Percentiles rank a stretch among this genome's conserved stretches.
Conservation (phyloP, 768 basidiomycete genomes). For the Stropharia rugosoannulata region DNA sequence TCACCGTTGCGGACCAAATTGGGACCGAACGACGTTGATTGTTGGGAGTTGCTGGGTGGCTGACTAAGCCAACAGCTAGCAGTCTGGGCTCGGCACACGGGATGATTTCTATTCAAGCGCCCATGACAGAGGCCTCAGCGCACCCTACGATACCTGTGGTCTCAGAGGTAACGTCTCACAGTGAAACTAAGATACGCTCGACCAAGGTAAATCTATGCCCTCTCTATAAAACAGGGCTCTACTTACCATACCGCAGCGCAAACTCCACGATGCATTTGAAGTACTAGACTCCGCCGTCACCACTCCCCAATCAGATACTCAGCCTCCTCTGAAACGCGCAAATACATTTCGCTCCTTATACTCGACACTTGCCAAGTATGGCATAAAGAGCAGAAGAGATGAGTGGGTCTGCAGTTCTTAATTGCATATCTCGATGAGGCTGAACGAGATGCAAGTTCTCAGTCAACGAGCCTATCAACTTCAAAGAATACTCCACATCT, state of each 20-base stretch:
- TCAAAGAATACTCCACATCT: constrained; percentile 66
- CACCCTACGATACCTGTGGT: neutral
- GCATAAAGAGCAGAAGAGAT: constrained; percentile 50
- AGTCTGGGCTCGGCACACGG: neutral
- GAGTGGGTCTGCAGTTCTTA: constrained; percentile 1
- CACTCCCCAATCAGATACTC: constrained; percentile 27
- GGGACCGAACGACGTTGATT: no score
- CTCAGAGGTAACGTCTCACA: constrained; percentile 9
- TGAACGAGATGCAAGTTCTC: constrained; percentile 4
- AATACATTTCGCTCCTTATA: constrained; percentile 63
- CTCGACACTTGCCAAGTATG: constrained; percentile 78
- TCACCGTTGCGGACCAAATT: neutral
- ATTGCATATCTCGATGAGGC: neutral
- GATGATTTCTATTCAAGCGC: neutral
- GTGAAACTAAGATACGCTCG: constrained; percentile 21
- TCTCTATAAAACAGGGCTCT: neutral
- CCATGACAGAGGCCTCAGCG: constrained; percentile 16
- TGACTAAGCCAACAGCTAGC: constrained; percentile 12
- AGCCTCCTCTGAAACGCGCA: constrained; percentile 53
- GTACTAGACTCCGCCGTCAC: constrained; percentile 65
- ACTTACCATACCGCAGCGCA: constrained; percentile 48
- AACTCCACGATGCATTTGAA: constrained; percentile 80
- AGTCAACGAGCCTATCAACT: constrained; percentile 7
- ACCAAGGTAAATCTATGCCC: constrained; percentile 42
- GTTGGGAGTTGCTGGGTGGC: no score